Base-by-base conservation (phyloP, 176 grass and related monocot genomes). In the Paspalum notatum region DNA sequence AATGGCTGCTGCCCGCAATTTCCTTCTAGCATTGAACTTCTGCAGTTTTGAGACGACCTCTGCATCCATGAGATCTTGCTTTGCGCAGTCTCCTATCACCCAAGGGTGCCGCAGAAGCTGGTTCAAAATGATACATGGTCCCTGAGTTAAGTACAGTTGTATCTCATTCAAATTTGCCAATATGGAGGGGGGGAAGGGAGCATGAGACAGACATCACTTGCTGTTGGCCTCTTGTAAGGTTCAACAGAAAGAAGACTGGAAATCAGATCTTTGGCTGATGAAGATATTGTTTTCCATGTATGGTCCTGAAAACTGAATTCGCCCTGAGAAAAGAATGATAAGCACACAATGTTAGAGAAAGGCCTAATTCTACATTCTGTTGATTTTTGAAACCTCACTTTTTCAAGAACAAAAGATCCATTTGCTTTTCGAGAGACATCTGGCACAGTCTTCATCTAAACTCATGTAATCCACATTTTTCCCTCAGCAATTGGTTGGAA, bases 1-100 rank as follows among this genome's bases (percentile, higher is more conserved):
- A 77, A 91, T 88, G 0, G 85, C 91, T 14, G 91, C 91, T 16
- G 91, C 91, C 32, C 91, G 52, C 47, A 94, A 2, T 66, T 94
- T 94, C 57, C 88, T 78, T 71, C 88, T 85, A 55, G 91, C 91
- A 65, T 94, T 94, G 83, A 94, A 94, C 54, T 58, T 86, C 21
- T 91, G 88, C 51, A 94, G 85, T 63, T 94, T 94, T n/a, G 91
- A 80, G 14, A 94, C 76, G 12, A 94, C 85, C 58, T 91, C 91
- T 77, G 91, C 83, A 22, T 88, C 80, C 22, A 94, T 88, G 45
- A 85, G 79, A 39, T 94, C 91, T 62, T 94, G 88, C 71, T 89
- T 94, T 9, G 88, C 91, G 0, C 83, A 89, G 47, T 94, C 91
- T 38, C 91, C 91, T 58, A 84, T 84, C 58, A 94, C 91, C 91